Conservation (phyloP, 2,329 filamentous ascomycete genomes). For the Fusarium haematococcum region DNA sequence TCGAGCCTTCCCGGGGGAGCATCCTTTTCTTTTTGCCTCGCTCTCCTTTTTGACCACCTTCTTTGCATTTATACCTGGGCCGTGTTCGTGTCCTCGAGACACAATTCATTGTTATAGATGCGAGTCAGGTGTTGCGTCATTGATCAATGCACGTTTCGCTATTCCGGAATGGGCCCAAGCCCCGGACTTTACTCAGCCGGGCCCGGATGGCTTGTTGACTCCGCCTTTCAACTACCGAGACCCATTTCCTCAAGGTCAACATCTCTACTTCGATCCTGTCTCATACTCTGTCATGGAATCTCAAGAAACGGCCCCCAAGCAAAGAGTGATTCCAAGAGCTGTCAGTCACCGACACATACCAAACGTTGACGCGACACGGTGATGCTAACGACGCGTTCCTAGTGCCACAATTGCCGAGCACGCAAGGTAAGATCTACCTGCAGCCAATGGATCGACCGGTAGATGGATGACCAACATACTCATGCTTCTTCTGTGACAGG, state of each 20-base stretch:
- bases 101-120: background rate
- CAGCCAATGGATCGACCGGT: background rate
- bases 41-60: background rate
- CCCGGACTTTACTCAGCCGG: background rate
- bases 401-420: background rate
- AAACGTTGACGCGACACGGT: background rate
- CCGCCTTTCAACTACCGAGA: background rate
- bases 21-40: background rate
- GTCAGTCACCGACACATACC: background rate
- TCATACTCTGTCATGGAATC: background rate
- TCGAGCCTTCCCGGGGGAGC: slow-evolving; percentile 47
- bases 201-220: background rate
- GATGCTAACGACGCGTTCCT: background rate
- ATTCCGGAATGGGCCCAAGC: background rate
- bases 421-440: background rate
- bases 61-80: background rate
- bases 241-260: background rate
- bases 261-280: background rate
- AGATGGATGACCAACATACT: background rate
- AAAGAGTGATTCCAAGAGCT: background rate
- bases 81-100: background rate
- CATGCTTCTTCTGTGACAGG: background rate
- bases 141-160: background rate
- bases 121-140: background rate
- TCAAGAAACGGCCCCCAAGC: background rate